Percentiles rank a stretch among this genome's conserved stretches.
These are phyloP conservation scores for Aphanomyces invadans DNA, from an alignment of 352 stramenopile genomes.

Conservation along the genomic window DNA sequence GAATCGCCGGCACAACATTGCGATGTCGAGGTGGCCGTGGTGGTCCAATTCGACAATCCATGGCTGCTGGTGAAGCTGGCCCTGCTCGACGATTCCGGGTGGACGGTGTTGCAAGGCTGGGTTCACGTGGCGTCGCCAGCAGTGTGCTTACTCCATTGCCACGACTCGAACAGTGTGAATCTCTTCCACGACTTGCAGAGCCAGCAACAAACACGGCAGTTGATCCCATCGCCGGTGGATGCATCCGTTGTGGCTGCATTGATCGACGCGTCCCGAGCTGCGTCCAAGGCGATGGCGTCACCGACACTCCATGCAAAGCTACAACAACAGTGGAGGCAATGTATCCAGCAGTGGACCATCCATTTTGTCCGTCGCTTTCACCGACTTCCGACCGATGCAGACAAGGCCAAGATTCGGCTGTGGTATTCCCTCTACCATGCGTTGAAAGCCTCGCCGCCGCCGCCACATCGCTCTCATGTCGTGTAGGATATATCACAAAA, in stretches of 20 bases:
- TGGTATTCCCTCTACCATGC: slow-evolving; percentile 6
- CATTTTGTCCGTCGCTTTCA: neutral
- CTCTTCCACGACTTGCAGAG: neutral
- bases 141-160: neutral
- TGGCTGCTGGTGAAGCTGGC: neutral
- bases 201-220: neutral
- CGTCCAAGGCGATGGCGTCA: neutral
- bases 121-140: neutral
- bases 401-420: slow-evolving; percentile 13
- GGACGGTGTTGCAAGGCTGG: neutral
- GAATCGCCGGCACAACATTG: neutral
- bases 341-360: neutral
- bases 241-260: neutral
- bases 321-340: neutral
- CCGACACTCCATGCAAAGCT: neutral
- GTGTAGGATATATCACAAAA: neutral
- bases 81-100: neutral
- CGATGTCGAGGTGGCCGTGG: neutral
- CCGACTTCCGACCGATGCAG: neutral
- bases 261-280: neutral
- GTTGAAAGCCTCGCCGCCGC: neutral
- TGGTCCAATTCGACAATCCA: neutral
- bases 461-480: too few relatives aligned
- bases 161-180: neutral
- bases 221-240: neutral